Conservation (phyloP, 805 yeast genomes). For the Barnettozyma wickerhamii region DNA sequence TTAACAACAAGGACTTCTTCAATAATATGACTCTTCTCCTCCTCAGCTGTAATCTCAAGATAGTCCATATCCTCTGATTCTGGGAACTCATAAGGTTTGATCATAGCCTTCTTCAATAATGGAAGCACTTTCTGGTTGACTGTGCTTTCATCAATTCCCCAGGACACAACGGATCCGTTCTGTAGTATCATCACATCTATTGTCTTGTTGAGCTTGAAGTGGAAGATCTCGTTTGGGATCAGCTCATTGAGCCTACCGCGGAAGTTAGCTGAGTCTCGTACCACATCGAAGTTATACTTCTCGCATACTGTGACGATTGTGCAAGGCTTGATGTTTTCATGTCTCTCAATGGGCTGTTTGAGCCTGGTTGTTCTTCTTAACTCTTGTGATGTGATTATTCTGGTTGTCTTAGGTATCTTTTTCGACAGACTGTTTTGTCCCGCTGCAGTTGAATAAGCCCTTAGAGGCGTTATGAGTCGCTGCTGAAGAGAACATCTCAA, state of each 20-base stretch:
- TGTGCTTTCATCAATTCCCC: slow-evolving; percentile 67
- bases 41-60: slow-evolving; percentile 9
- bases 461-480: too few species aligned
- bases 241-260: slow-evolving; percentile 31
- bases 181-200: slow-evolving; percentile 64
- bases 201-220: slow-evolving; percentile 38
- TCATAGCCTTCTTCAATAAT: slow-evolving; percentile 43
- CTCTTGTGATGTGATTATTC: slow-evolving; percentile 11
- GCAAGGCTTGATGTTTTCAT: slow-evolving; percentile 38
- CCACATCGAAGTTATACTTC: slow-evolving; percentile 51
- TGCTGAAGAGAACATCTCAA: too few species aligned
- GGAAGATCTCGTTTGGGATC: slow-evolving; percentile 68
- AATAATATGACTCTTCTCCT: slow-evolving; percentile 42
- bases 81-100: slow-evolving; percentile 39
- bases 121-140: slow-evolving; percentile 48
- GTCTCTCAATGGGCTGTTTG: background rate
- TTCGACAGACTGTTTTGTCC: background rate
- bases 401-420: slow-evolving; percentile 13
- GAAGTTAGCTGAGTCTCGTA: slow-evolving; percentile 26
- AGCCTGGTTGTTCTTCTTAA: slow-evolving; percentile 13
- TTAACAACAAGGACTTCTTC: slow-evolving; percentile 72
- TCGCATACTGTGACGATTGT: slow-evolving; percentile 75
- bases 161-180: slow-evolving; percentile 78
- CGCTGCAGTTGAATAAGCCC: background rate
- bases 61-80: slow-evolving; percentile 90